Base-by-base conservation (phyloP, 2,329 filamentous ascomycete genomes). In the Hypoxylon rubiginosum region DNA sequence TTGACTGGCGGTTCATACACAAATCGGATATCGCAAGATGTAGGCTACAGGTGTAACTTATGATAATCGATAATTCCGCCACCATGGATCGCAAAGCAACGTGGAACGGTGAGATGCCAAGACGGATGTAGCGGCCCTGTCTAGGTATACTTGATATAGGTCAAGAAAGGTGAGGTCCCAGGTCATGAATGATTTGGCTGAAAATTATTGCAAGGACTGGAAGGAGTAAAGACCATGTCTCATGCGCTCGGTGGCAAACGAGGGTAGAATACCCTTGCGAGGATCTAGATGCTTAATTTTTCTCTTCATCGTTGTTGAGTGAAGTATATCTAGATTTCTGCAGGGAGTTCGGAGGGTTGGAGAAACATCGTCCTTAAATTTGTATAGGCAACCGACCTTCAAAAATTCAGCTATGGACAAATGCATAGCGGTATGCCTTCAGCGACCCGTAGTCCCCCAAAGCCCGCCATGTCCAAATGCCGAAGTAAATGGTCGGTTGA, bases 21-120 rank as follows among this genome's bases (percentile, higher is more conserved):
- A 46, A 41, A 39, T 48, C 48, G 48, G 51, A 64, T 39, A 51
- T 46, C 41, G 28, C 43, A 53, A 54, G 48, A 60, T 56, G 52
- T 54, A 52, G 32, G 21, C 17, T 49, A 15, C 11, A 49, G 9
- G 50, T 60, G 48, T 65, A 34, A 63, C 45, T 32, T 36, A 17
- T 59, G 50, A 66, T 64, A 62, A 63, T 54, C 39, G 48, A 60
- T 46, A 51, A 60, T 58, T 58, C 66, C 65, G 57, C 52, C 53
- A 63, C 62, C n/a, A 62, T 58, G 68, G 67, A 58, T 68, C 64
- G 50, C 62, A 49, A 52, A 61, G 49, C 49, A 63, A 70, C 66
- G 56, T 62, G 59, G 63, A 69, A 67, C 45, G 48, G 43, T 36
- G 45, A 54, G 36, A 17, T 62, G 49, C 56, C 53, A 39, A 48